Base-by-base conservation (phyloP, 2,329 filamentous ascomycete species). In the Botryosphaeria dothidea region DNA sequence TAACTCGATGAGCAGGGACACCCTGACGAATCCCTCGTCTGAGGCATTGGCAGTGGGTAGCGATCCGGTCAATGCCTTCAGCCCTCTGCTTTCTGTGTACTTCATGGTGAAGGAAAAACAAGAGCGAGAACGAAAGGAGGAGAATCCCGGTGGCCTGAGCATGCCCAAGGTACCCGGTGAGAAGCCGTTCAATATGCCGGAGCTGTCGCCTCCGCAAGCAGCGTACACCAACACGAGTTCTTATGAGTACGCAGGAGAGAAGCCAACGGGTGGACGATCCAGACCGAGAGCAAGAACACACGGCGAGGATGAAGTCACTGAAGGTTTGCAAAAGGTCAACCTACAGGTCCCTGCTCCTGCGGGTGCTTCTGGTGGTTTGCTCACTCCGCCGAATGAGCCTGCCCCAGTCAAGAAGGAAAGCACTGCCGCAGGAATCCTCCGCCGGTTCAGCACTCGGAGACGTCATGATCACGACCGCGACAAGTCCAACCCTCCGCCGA, bases 31-130 rank as follows among this genome's bases (percentile, higher is more conserved):
- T 1, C 90, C 92, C n/a, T 98, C 94, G 60, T 87, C 88, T 1
- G 95, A 99, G 76, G 91, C 90, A 3, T 83, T 98, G 19, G 88
- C 92, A 69, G 81, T 94, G 36, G 93, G 93, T 11, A 87, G 86
- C 65, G 95, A 99, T 73, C 93, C 95, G 0, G 81, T 96, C 65
- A 98, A 98, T 76, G 95, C 95, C 3, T 99, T 92, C 76, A 94
- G 91, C 71, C 95, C 95, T 7, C 82, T 98, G 15, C 84, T 98
- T 7, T 98, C 95, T 1, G 90, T 99, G 15, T 99, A 99, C 78
- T 96, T 96, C 72, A 85, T 99, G 3, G 95, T 97, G n/a, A 90
- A 88, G 70, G 95, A 99, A 81, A 98, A 98, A 80, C 88, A 92
- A 68, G 92, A 96, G 57, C 88, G 92, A 38, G 93, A 98, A 72